phyloP scores from a whole-genome alignment of 1,139 yeast species.

The Magnusiomyces magnusii region DNA sequence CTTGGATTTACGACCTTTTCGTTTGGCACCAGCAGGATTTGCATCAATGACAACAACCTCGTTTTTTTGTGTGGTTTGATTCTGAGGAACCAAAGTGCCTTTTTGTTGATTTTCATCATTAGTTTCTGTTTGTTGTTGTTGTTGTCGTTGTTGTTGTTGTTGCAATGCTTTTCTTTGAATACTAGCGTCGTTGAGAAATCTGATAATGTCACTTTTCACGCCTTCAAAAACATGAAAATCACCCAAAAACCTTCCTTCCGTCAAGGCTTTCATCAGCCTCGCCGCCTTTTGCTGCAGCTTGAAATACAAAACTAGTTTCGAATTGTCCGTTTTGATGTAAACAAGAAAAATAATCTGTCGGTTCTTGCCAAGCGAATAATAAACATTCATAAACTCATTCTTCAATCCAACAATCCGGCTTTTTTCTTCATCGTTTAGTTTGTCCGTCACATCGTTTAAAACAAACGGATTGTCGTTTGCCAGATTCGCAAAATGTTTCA shows the following conservation, averaged over 20 bases:
- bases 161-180: slow-evolving; percentile 3
- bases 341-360: neutral
- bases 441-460: neutral
- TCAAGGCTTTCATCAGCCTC: neutral
- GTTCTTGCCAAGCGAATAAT: neutral
- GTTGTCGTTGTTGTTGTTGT: too few relatives aligned
- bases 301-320: neutral
- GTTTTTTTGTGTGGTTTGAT: too few relatives aligned
- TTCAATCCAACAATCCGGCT: neutral
- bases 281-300: neutral
- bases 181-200: neutral
- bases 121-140: neutral
- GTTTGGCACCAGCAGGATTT: neutral
- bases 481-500: neutral
- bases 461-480: neutral
- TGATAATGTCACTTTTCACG: neutral
- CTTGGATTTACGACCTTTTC: neutral
- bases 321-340: neutral
- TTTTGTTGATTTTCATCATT: too few relatives aligned
- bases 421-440: neutral
- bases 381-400: neutral
- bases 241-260: neutral
- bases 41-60: too few relatives aligned
- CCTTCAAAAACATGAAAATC: neutral
- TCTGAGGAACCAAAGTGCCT: too few relatives aligned